Conservation (phyloP, 129 eudicot genomes). For the Pulicaria dysenterica region DNA sequence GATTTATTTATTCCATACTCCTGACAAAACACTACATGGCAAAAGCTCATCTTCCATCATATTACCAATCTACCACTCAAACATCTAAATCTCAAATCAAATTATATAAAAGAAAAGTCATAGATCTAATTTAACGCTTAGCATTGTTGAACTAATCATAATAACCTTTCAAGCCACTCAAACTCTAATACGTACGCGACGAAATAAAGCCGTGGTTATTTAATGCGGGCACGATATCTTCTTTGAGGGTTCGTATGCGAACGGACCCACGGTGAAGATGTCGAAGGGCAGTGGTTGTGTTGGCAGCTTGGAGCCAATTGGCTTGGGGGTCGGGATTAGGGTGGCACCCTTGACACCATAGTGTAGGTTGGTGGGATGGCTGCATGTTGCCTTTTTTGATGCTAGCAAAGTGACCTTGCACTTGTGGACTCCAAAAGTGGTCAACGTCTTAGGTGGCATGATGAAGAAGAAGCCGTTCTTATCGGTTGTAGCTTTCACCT, state of each 20-base stretch:
- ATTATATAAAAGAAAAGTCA: not conserved
- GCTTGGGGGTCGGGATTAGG: constrained; percentile 38
- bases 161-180: constrained; percentile 14
- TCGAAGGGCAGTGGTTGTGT: constrained; percentile 36
- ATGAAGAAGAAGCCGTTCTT: constrained; percentile 84
- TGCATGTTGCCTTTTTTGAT: constrained; percentile 47
- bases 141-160: constrained; percentile 17
- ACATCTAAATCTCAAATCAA: constrained; percentile 10
- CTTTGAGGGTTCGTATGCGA: constrained; percentile 62
- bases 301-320: constrained; percentile 19
- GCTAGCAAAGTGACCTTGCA: constrained; percentile 59
- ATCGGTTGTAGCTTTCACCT: constrained; percentile 50
- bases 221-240: constrained; percentile 44
- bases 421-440: constrained; percentile 60
- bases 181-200: constrained; percentile 25
- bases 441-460: constrained; percentile 54
- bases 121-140: constrained; percentile 24
- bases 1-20: constrained; percentile 21
- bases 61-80: constrained; percentile 25
- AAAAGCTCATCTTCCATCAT: constrained; percentile 16
- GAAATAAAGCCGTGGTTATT: constrained; percentile 16
- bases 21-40: constrained; percentile 29
- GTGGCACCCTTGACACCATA: constrained; percentile 65
- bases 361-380: constrained; percentile 61
- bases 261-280: constrained; percentile 66